These are phyloP conservation scores for Vigna angularis DNA, from an alignment of 306 rosid species.

Conservation along the genomic window DNA sequence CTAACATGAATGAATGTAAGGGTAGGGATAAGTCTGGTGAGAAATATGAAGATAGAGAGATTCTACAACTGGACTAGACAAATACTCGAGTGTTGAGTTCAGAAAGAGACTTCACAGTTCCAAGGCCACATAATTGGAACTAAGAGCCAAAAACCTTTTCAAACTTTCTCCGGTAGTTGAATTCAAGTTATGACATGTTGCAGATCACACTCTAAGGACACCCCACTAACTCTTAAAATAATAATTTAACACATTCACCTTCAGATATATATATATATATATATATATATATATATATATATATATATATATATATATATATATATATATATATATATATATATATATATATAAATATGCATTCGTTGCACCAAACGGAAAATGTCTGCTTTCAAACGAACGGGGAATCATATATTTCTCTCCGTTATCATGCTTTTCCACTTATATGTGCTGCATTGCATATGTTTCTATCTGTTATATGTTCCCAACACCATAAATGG, in stretches of 20 bases:
- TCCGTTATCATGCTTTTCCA: constrained; percentile 20
- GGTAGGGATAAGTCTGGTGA: constrained; percentile 22
- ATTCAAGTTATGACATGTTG: constrained; percentile 14
- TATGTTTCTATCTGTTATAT: constrained; percentile 6
- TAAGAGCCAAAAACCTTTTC: constrained; percentile 14
- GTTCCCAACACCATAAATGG: neutral
- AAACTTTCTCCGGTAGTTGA: constrained; percentile 8
- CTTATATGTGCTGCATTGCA: constrained; percentile 12
- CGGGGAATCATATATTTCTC: constrained; percentile 52
- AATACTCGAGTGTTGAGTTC: constrained; percentile 12
- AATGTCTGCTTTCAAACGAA: constrained; percentile 37
- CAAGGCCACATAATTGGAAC: constrained; percentile 32
- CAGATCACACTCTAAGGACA: neutral
- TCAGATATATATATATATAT: too few species aligned
- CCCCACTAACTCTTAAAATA: constrained; percentile 42
- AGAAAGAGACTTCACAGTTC: constrained; percentile 42
- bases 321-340: too few species aligned
- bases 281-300: too few species aligned
- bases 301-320: too few species aligned
- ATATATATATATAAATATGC: neutral
- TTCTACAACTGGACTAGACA: constrained; percentile 30
- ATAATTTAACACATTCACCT: neutral
- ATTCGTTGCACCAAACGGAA: constrained; percentile 48
- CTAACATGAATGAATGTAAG: too few species aligned
- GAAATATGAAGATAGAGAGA: constrained; percentile 34